A percentile compares a stretch with the other conserved stretches of the same genome.
Conservation (phyloP, 164 flowering plant genomes). For the Vitis rupestris region DNA sequence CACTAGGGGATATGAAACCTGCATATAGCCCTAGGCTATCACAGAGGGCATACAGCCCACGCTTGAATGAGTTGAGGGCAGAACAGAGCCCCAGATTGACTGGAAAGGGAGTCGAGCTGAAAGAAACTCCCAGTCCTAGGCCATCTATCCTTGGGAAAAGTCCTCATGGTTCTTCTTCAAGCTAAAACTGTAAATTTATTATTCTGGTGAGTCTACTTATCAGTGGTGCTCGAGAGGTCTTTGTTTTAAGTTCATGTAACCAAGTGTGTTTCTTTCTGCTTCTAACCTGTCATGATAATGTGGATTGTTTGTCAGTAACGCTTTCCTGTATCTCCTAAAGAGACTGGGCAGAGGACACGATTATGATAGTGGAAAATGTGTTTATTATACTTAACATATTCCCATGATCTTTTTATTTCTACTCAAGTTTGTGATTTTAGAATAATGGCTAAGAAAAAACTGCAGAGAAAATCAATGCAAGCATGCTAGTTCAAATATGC, state of each 20-base stretch:
- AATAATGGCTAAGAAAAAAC: not conserved
- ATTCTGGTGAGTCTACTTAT: constrained; percentile 18
- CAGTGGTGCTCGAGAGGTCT: constrained; percentile 49
- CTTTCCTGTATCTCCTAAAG: constrained; percentile 5
- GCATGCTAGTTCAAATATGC: no score
- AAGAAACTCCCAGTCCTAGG: constrained; percentile 59
- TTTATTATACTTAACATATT: not conserved
- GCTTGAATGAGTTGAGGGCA: constrained; percentile 34
- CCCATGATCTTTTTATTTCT: not conserved
- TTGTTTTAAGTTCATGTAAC: constrained; percentile 22
- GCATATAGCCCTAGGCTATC: constrained; percentile 50
- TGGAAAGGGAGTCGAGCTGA: constrained; percentile 31
- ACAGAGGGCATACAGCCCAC: constrained; percentile 47
- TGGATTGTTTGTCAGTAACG: constrained; percentile 9
- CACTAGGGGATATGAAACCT: constrained; percentile 42
- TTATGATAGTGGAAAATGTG: constrained; percentile 13
- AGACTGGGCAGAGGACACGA: constrained; percentile 15
- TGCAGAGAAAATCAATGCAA: no score
- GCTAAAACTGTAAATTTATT: constrained; percentile 14
- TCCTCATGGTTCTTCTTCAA: constrained; percentile 29
- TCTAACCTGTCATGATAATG: constrained; percentile 11
- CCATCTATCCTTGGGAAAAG: constrained; percentile 50
- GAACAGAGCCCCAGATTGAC: constrained; percentile 34
- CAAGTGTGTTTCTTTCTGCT: constrained; percentile 12
- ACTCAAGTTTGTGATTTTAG: not conserved